Evolutionary conservation across 805 yeast genomes (phyloP), one percentile per base, ranked within the genome.

Genomic region (Spathaspora passalidarum): DNA sequence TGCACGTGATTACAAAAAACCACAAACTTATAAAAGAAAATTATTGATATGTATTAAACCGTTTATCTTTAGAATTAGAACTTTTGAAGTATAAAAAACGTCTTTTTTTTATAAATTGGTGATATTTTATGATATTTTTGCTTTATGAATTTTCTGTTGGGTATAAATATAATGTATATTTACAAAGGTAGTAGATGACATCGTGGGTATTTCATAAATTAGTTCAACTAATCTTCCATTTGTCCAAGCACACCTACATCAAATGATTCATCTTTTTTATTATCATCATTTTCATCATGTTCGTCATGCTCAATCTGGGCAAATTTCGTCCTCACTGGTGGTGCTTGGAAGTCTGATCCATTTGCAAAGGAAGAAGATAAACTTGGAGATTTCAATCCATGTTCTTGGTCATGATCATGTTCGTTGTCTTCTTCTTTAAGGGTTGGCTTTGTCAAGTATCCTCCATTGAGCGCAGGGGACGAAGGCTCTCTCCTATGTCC

Each of bases 371-470:
- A 47, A 14, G 49, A 40, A 3, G 52, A 45, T 9, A 25, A 25
- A 25, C 22, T 39, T 4, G 60, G 60, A 7, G 60, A 56, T 39
- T 48, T 56, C 20, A 56, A 46, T 3, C 41, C 46, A 32, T 48
- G 22, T 23, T 29, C 42, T 19, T 18, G 20, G 3, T n/a, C 21
- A 26, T 48, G 16, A 3, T 29, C 42, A 8, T 18, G 14, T n/a
- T 3, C 14, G 5, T 16, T 34, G 29, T 39, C 36, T 29, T 29
- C 34, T 13, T 29, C 14, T 8, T 29, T n/a, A n/a, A n/a, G n/a
- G 16, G 13, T 29, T 13, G 60, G 56, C 13, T 50, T 51, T 45
- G 67, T 72, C 38, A 68, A 50, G 47, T 65, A 68, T 10, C 73
- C 73, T 14, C 68, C 69, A 22, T 49, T 43, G 17, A 52, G 40